phyloP scores from a whole-genome alignment of 2,329 filamentous ascomycete species.

The Xylariaceae sp. region DNA sequence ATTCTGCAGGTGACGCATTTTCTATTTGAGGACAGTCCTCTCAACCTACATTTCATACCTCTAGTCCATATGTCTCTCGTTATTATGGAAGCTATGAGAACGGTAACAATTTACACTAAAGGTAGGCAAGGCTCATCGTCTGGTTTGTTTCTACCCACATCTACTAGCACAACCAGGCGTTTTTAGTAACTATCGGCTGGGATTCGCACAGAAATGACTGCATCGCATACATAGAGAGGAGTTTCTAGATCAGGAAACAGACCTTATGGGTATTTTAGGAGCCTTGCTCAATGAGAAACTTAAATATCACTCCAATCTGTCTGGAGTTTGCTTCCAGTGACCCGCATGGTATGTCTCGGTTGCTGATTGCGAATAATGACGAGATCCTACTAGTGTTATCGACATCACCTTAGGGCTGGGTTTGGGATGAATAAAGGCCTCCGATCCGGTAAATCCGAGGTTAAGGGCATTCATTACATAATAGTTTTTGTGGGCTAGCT shows the following conservation, averaged over 20 bases:
- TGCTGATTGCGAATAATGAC: too few species aligned
- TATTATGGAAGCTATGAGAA: constrained; percentile 18
- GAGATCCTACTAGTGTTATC: too few species aligned
- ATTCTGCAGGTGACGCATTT: constrained; percentile 18
- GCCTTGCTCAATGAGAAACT: constrained; percentile 30
- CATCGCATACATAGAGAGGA: constrained; percentile 29
- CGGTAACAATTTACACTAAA: constrained; percentile 14
- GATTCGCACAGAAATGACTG: constrained; percentile 27
- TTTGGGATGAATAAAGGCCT: too few species aligned
- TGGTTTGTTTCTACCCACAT: constrained; percentile 22
- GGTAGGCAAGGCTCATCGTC: constrained; percentile 24
- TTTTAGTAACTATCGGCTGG: constrained; percentile 28
- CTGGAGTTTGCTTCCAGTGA: neutral
- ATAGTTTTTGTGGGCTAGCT: too few species aligned
- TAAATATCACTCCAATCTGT: constrained; percentile 28
- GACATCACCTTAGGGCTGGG: too few species aligned
- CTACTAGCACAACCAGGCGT: constrained; percentile 18
- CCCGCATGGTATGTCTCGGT: too few species aligned
- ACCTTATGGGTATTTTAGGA: constrained; percentile 30
- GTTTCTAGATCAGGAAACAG: constrained; percentile 31
- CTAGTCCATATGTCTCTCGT: constrained; percentile 22
- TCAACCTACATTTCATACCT: constrained; percentile 13
- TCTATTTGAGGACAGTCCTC: constrained; percentile 19
- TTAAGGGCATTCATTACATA: too few species aligned
- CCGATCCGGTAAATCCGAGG: too few species aligned